Evolutionary conservation across 2,329 filamentous ascomycete species (phyloP).

Genomic region (Penicillium psychrosexuale): DNA sequence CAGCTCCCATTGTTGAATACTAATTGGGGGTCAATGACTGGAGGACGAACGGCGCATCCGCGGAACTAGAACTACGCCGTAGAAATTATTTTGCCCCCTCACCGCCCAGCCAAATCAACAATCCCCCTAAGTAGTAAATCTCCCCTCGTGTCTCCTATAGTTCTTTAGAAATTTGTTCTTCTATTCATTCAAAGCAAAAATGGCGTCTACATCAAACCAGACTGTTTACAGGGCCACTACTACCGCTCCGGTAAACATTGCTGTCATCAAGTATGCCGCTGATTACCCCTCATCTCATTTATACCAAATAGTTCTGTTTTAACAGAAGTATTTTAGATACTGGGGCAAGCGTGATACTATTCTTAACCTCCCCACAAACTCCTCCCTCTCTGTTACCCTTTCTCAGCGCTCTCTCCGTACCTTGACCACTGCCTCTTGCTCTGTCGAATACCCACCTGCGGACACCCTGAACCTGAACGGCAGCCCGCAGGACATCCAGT

Average conservation of each 20-base stretch:
- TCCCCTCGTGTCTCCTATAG: constrained; percentile 12
- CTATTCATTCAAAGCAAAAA: constrained; percentile 16
- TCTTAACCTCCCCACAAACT: constrained; percentile 96
- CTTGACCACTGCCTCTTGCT: constrained; percentile 92
- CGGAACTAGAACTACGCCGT: constrained; percentile 7
- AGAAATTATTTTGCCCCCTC: constrained; percentile 23
- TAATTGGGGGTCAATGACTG: constrained; percentile 13
- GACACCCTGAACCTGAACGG: constrained; percentile 82
- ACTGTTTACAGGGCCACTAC: constrained; percentile 86
- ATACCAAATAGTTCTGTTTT: constrained; percentile 10
- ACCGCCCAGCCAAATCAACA: constrained; percentile 21
- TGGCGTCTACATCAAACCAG: constrained; percentile 36
- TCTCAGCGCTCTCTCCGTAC: constrained; percentile 91
- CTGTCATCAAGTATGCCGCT: constrained; percentile 78
- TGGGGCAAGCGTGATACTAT: constrained; percentile 96
- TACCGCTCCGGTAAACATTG: constrained; percentile 96
- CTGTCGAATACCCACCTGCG: constrained; percentile 61
- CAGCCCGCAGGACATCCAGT: constrained; percentile 71
- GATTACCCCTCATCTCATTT: constrained; percentile 17
- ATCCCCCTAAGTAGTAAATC: constrained; percentile 14
- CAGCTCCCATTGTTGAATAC: constrained; percentile 35
- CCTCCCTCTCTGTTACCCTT: constrained; percentile 92
- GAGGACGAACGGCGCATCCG: constrained; percentile 16
- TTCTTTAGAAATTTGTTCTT: constrained; percentile 1
- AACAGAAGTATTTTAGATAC: constrained; percentile 53